Percentiles rank a stretch among this genome's conserved stretches.
Conservation (phyloP, 108 stramenopile genomes). For the Conticribra guillardii region DNA sequence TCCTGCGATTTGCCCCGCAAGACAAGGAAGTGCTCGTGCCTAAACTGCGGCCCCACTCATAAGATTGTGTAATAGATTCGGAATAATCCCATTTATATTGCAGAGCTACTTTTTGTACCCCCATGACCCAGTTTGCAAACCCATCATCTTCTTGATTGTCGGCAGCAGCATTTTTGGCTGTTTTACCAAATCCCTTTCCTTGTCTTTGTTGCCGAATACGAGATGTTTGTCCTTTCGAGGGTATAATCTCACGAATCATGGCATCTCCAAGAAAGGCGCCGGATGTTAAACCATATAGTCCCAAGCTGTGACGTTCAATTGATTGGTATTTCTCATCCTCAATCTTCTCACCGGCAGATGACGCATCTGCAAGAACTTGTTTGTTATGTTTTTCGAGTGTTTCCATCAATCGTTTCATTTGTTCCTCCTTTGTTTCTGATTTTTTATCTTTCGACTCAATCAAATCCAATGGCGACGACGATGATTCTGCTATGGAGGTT, state of each 20-base stretch:
- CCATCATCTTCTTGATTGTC: constrained; percentile 20
- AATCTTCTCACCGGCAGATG: not conserved
- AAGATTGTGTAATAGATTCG: constrained; percentile 54
- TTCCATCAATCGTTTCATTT: constrained; percentile 36
- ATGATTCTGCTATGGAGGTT: not conserved
- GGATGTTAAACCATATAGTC: constrained; percentile 62
- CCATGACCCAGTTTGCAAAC: constrained; percentile 71
- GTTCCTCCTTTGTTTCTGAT: constrained; percentile 5
- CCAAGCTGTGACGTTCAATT: constrained; percentile 53
- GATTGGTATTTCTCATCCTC: not conserved
- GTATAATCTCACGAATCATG: constrained; percentile 66
- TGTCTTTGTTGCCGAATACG: constrained; percentile 14
- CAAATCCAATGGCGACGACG: constrained; percentile 28
- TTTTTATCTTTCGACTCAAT: constrained; percentile 11
- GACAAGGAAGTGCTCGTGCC: constrained; percentile 30
- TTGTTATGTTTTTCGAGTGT: constrained; percentile 31
- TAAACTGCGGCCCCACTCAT: constrained; percentile 26
- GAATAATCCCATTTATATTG: constrained; percentile 78
- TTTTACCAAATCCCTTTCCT: constrained; percentile 19
- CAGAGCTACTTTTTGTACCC: constrained; percentile 80
- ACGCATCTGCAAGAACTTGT: constrained; percentile 25
- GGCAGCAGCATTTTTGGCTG: not conserved
- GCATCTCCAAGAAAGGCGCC: constrained; percentile 83
- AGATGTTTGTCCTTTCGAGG: constrained; percentile 40
- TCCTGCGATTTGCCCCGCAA: constrained; percentile 26